Evolutionary conservation across 2,329 filamentous ascomycete genomes (phyloP).

Genomic region (Monilinia fructigena): DNA sequence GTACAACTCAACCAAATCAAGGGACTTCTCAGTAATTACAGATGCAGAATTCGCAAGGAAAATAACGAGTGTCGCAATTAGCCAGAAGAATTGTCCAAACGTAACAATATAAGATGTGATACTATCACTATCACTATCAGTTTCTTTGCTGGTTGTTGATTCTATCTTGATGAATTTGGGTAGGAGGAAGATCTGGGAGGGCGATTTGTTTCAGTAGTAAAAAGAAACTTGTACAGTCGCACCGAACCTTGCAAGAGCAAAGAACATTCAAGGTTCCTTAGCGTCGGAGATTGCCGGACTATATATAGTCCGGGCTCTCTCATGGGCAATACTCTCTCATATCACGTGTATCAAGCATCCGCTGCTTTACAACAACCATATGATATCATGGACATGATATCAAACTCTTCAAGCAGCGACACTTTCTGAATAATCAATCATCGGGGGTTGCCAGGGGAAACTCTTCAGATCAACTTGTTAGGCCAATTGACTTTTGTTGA

Average conservation of each 20-base stretch:
- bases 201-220: background rate
- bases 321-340: no score
- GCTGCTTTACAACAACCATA: background rate
- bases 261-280: constrained; percentile 11
- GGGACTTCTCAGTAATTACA: constrained; percentile 18
- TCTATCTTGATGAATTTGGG: background rate
- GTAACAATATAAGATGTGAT: constrained; percentile 11
- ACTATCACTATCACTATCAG: constrained; percentile 13
- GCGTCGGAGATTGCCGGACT: background rate
- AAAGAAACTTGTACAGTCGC: constrained; percentile 9
- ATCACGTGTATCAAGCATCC: background rate
- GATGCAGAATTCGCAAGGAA: background rate
- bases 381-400: background rate
- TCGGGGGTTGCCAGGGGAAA: constrained; percentile 20
- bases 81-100: constrained; percentile 7
- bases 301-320: background rate
- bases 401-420: background rate
- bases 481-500: constrained; percentile 20
- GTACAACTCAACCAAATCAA: constrained; percentile 32
- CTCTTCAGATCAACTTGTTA: background rate
- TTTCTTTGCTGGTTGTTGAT: background rate
- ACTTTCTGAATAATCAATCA: no score
- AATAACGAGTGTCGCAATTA: constrained; percentile 1
- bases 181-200: background rate
- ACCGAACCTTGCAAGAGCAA: background rate